Conservation (phyloP, 495 filamentous ascomycete species). For the Hapsidospora chrysogenum region DNA sequence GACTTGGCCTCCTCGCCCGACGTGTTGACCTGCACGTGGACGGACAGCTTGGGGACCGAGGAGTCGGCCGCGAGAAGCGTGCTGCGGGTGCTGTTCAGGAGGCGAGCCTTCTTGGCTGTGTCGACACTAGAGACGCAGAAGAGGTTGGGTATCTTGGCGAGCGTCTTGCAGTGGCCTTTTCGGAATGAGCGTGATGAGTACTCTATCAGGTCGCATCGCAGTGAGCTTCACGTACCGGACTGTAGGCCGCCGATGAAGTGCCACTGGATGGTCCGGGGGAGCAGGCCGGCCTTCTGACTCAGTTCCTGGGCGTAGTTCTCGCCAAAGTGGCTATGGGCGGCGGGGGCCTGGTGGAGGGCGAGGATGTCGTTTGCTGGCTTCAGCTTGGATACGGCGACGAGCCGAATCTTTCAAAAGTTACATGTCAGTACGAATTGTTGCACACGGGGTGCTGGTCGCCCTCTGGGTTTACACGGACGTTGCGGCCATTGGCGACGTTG, state of each 20-base stretch:
- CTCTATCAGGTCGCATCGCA: background rate
- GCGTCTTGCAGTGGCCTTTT: slow-evolving; percentile 70
- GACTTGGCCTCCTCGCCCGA: slow-evolving; percentile 76
- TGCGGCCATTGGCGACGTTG: slow-evolving; percentile 21
- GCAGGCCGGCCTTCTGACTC: slow-evolving; percentile 59
- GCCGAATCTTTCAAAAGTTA: slow-evolving; percentile 40
- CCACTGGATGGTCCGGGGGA: slow-evolving; percentile 71
- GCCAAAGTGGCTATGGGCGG: slow-evolving; percentile 66
- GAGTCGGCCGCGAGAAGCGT: slow-evolving; percentile 11
- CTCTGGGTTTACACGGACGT: slow-evolving; percentile 13
- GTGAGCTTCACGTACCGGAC: slow-evolving; percentile 21
- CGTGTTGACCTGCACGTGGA: slow-evolving; percentile 92
- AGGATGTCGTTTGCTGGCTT: slow-evolving; percentile 83
- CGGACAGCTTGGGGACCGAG: slow-evolving; percentile 40
- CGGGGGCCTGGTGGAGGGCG: slow-evolving; percentile 48
- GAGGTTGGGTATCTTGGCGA: slow-evolving; percentile 79
- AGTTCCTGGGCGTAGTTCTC: slow-evolving; percentile 97
- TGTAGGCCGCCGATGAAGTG: slow-evolving; percentile 93
- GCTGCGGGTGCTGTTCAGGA: slow-evolving; percentile 65
- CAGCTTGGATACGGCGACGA: slow-evolving; percentile 88
- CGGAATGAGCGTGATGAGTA: too few species aligned
- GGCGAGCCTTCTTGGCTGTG: slow-evolving; percentile 64
- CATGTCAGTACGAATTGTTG: too few species aligned
- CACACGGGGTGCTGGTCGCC: background rate
- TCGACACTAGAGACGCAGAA: slow-evolving; percentile 89